Percentiles rank a stretch among this genome's conserved stretches.
phyloP scores from a whole-genome alignment of 2,329 filamentous ascomycete genomes.

The Mollisia scopiformis region DNA sequence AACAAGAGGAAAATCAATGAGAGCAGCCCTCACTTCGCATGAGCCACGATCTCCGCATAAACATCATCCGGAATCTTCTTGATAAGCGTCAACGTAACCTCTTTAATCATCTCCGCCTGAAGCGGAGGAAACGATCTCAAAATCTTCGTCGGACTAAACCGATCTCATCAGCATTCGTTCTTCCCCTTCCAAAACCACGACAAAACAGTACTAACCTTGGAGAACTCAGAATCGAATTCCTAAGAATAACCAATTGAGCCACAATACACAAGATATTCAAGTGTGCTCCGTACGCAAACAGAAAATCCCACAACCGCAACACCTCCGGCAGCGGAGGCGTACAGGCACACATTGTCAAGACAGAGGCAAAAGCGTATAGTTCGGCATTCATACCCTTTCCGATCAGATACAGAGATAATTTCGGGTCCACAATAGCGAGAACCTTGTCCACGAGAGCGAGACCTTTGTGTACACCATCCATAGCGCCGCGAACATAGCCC shows the following conservation, averaged over 20 bases:
- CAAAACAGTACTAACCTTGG: conserved; percentile 64
- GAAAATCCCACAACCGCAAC: conserved; percentile 90
- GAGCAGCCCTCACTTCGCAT: conserved; percentile 67
- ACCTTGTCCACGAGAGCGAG: conserved; percentile 91
- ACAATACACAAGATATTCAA: conserved; percentile 96
- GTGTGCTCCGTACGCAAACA: conserved; percentile 94
- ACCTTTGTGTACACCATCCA: conserved; percentile 96
- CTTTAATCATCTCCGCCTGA: conserved; percentile 82
- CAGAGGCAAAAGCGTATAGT: conserved; percentile 95
- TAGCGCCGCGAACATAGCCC: conserved; percentile 90
- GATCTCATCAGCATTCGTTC: conserved; percentile 10
- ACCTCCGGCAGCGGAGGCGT: conserved; percentile 95
- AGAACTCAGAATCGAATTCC: conserved; percentile 81
- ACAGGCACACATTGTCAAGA: conserved; percentile 92
- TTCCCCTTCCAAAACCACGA: not conserved
- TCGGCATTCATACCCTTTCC: conserved; percentile 88
- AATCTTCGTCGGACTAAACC: conserved; percentile 81
- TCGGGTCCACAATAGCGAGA: conserved; percentile 86
- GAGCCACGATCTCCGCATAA: conserved; percentile 85
- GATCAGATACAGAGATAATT: conserved; percentile 81
- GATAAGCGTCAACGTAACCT: conserved; percentile 82
- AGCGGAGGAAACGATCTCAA: conserved; percentile 85
- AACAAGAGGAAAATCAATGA: not conserved
- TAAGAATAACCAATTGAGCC: conserved; percentile 87
- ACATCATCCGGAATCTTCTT: conserved; percentile 89